phyloP scores from a whole-genome alignment of 495 filamentous ascomycete species.

The Penicillium goetzii region DNA sequence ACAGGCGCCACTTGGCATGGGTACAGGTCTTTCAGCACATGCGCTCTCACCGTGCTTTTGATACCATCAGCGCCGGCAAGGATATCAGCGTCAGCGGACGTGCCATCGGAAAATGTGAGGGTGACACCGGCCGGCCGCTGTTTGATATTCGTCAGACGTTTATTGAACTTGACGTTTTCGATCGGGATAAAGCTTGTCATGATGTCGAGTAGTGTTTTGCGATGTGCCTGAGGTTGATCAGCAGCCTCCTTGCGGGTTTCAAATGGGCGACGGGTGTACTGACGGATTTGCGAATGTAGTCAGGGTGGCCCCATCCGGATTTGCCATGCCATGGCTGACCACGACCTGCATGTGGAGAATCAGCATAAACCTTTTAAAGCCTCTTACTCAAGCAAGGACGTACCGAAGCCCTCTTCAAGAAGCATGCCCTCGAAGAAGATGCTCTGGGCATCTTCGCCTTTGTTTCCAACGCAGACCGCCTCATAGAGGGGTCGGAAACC shows the following conservation, averaged over 20 bases:
- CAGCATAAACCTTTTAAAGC: not conserved
- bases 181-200: not conserved
- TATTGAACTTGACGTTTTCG: not conserved
- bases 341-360: not conserved
- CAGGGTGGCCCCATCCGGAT: not conserved
- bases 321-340: not conserved
- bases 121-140: not conserved
- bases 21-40: not conserved
- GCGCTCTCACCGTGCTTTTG: not conserved
- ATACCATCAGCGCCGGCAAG: not conserved
- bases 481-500: not conserved
- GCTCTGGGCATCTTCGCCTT: not conserved
- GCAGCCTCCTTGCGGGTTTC: not conserved
- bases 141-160: not conserved
- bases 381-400: not conserved
- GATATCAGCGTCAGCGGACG: not conserved
- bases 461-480: not conserved
- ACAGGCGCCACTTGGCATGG: not conserved
- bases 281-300: not conserved
- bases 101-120: not conserved
- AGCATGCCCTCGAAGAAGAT: constrained; percentile 1
- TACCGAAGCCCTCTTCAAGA: not conserved
- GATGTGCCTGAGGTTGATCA: not conserved
- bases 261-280: not conserved
- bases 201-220: not conserved